A percentile compares a stretch with the other conserved stretches of the same genome.
phyloP scores from a whole-genome alignment of 1,284 basidiomycete genomes.

The Microstroma glucosiphilum region DNA sequence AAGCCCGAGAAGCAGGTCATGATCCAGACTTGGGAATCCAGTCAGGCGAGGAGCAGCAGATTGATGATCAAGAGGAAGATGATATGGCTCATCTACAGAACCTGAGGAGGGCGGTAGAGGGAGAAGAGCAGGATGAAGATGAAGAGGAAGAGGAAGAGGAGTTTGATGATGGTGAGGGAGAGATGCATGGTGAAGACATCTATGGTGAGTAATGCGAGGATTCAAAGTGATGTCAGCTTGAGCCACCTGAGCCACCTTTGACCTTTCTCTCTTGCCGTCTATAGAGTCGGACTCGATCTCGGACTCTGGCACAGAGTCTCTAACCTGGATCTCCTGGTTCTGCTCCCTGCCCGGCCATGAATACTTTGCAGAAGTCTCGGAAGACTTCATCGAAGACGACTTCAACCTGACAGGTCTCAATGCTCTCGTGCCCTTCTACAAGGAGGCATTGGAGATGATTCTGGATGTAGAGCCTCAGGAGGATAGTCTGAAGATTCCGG shows the following conservation, averaged over 20 bases:
- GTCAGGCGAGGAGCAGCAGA: too few species aligned
- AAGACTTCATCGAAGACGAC: constrained; percentile 99
- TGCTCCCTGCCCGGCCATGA: constrained; percentile 96
- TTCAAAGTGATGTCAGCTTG: neutral
- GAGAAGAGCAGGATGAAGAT: constrained; percentile 17
- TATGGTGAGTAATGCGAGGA: constrained; percentile 14
- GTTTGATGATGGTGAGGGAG: constrained; percentile 11
- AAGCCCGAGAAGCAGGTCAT: too few species aligned
- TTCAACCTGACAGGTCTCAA: constrained; percentile 97
- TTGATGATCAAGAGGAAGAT: too few species aligned
- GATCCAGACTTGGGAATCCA: too few species aligned
- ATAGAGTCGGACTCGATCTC: constrained; percentile 38
- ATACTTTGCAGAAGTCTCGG: constrained; percentile 79
- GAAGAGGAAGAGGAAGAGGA: constrained; percentile 24
- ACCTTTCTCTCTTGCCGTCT: neutral
- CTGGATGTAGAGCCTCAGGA: constrained; percentile 96
- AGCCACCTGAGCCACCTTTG: neutral
- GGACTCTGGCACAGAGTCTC: constrained; percentile 44
- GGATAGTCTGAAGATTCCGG: constrained; percentile 69
- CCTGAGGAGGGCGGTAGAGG: constrained; percentile 3
- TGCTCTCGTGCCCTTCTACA: constrained; percentile 93
- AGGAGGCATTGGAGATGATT: constrained; percentile 99
- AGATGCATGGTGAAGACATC: constrained; percentile 13
- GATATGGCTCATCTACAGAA: too few species aligned
- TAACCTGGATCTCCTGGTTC: constrained; percentile 99